Evolutionary conservation across 306 rosid species (phyloP), one percentile per base, ranked within the genome.

Genomic region (Neltuma alba): DNA sequence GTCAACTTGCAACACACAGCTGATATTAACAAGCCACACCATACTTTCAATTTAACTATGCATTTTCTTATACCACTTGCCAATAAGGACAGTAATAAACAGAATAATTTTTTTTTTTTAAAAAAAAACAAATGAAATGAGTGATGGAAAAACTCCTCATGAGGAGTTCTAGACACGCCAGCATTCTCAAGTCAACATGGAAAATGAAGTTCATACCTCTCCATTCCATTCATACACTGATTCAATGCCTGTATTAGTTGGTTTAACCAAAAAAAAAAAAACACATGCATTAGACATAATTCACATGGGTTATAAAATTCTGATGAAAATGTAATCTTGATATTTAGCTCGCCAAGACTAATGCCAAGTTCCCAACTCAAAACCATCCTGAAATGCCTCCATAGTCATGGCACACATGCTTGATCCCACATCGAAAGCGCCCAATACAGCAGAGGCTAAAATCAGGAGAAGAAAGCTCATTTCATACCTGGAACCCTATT

Each of bases 221-320:
- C 99, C 99, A 75, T 95, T 72, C 99, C 99, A 95, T 85, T 84
- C 84, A 81, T 95, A 95, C 18, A 95, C 87, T 4, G 95, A 91
- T 71, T 87, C 89, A 27, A 88, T 64, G 76, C 95, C 95, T 91
- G 91, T 76, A 80, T 27, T 38, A 55, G 40, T 44, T 14, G 50
- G 18, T 14, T n/a, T n/a, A n/a, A n/a, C n/a, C n/a, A n/a, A n/a
- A n/a, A n/a, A n/a, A n/a, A n/a, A n/a, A 14, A 44, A 44, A 44
- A 44, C 13, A 77, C 94, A 92, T 87, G 91, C 78, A 78, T 33
- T 33, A 58, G 42, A 79, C 76, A 86, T 58, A 27, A 72, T n/a
- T 11, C 76, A 70, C 27, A n/a, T 16, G 20, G 71, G 75, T 7
- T 79, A 45, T 12, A 48, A 75, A 57, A 72, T 45, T 48, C 54